Evolutionary conservation across 129 eudicot genomes (phyloP), one percentile per base, ranked within the genome.

Genomic region (Flaveria bidentis): DNA sequence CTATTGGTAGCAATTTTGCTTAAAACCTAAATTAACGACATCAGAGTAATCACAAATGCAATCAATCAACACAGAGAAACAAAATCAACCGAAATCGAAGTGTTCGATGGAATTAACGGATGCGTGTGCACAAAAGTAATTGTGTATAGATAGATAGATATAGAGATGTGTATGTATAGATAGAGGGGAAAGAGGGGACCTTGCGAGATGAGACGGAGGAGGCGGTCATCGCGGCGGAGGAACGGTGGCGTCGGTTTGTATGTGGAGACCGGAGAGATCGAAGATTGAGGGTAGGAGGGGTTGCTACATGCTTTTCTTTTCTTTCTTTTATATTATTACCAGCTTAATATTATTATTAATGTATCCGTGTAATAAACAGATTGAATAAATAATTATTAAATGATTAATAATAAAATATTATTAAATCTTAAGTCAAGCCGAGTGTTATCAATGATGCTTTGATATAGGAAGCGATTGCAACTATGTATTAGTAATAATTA

Each of bases 1-100:
- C 99, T 88, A 81, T 94, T 89, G 81, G 84, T 57, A 13, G 97
- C 98, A 50, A 93, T 93, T 83, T 93, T 93, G 96, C 98, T 93
- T 76, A 93, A 52, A 60, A 86, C 83, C 98, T 88, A 18, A 66
- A 52, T 61, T 56, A 18, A 68, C 42, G 13, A 20, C 13, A 33
- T 61, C 46, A 26, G 61, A 61, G 13, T n/a, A 20, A 1, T 49
- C 53, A 49, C 4, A 56, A 62, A 46, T 36, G 30, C 8, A 60
- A 15, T 5, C 11, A 15, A 71, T 9, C 23, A n/a, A 60, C 13
- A 70, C 9, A 23, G 8, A 77, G 2, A 78, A 13, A 56, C 28
- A 70, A 23, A 49, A 15, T 47, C 39, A 47, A 71, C 46, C 26
- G 52, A 70, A 78, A 78, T 78, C 51, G 28, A 58, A 71, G 60